Evolutionary conservation across 2,329 filamentous ascomycete species (phyloP), one percentile per base, ranked within the genome.

Genomic region (Nannizziopsis arthrosporioides): DNA sequence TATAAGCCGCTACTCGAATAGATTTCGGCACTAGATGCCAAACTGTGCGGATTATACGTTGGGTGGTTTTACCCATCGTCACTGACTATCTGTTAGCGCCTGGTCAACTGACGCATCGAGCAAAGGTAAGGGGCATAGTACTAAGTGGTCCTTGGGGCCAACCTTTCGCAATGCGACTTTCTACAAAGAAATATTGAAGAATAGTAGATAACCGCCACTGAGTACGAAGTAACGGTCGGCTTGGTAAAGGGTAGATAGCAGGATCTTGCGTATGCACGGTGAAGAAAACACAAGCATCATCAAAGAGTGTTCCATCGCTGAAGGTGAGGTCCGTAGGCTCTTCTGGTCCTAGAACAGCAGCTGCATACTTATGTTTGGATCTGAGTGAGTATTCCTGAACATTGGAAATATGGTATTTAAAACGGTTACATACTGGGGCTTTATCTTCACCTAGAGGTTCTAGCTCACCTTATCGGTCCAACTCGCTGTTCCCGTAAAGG

Each of bases 151-250:
- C 11, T 22, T 49, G 49, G 11, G 49, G 44, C 51, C 51, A 53
- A 27, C 51, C 51, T 19, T 30, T 9, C n/a, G 49, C 15, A 42
- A 50, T 38, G 31, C 39, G 40, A 37, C 48, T 43, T n/a, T 53
- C 51, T 17, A 53, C 48, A 18, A 31, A 53, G 37, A 52, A 53
- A 30, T 50, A 42, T 22, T 53, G 50, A 3, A 53, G 41, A 5
- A 51, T 45, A 5, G 31, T 36, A 19, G 52, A 44, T 32, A 54
- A 47, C 34, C 51, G 40, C n/a, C 17, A 49, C 38, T 54, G 50
- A 22, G 49, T 40, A 12, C 39, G 32, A 42, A 53, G 46, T 9
- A 54, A 40, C 41, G 49, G 46, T 37, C 32, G n/a, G 31, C 17
- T 42, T 14, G 52, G 52, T 8, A 42, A 37, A n/a, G 31, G 34